A percentile compares a stretch with the other conserved stretches of the same genome.
Conservation (phyloP, 768 basidiomycete genomes). For the Tephrocybe sp. region DNA sequence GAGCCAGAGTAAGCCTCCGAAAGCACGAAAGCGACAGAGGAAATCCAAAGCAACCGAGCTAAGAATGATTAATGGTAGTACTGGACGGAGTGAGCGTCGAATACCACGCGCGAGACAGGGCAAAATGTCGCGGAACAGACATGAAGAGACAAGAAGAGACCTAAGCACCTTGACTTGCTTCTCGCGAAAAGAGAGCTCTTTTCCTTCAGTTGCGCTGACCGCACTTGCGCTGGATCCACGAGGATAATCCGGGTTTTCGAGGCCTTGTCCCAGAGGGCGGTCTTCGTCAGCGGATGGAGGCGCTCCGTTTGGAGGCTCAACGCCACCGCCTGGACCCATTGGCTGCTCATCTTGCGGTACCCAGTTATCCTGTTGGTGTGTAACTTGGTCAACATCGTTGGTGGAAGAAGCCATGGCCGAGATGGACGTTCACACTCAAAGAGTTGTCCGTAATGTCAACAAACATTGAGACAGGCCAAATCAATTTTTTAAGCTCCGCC, state of each 20-base stretch:
- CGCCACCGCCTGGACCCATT: constrained; percentile 39
- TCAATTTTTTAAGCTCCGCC: constrained; percentile 19
- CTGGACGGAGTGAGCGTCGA: constrained; percentile 34
- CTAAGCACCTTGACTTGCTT: constrained; percentile 89
- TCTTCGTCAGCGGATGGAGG: constrained; percentile 51
- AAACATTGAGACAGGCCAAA: constrained; percentile 3
- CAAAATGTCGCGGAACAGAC: constrained; percentile 25
- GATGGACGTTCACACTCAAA: constrained; percentile 7
- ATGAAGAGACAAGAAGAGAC: constrained; percentile 47
- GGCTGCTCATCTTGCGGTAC: constrained; percentile 46
- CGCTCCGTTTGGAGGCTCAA: constrained; percentile 43
- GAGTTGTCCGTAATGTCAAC: constrained; percentile 8
- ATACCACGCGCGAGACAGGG: constrained; percentile 25
- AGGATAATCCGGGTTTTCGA: constrained; percentile 50
- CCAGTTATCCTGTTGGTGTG: constrained; percentile 46
- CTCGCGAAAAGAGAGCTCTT: constrained; percentile 57
- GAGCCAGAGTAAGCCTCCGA: constrained; percentile 39
- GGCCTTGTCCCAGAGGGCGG: constrained; percentile 41
- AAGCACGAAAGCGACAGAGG: constrained; percentile 36
- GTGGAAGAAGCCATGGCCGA: constrained; percentile 19
- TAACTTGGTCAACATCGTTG: constrained; percentile 27
- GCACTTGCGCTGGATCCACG: constrained; percentile 50
- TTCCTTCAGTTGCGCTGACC: constrained; percentile 36
- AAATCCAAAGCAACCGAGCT: constrained; percentile 23
- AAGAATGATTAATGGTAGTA: constrained; percentile 36